Conservation (phyloP, 31 red algal species). For the Endocladia muricata region DNA sequence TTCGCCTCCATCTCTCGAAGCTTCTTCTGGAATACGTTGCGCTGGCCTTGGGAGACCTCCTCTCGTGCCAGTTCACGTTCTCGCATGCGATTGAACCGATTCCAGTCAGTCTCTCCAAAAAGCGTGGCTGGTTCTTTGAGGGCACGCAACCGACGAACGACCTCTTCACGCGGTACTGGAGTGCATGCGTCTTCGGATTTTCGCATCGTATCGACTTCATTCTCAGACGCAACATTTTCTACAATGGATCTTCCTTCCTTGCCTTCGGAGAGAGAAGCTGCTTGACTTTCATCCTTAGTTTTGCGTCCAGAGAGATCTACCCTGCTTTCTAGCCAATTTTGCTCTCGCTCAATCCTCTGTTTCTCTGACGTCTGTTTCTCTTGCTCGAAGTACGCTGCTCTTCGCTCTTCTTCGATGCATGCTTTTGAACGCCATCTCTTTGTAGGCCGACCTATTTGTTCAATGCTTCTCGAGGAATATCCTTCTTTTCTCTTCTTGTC, state of each 20-base stretch:
- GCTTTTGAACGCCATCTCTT: slow-evolving; percentile 26
- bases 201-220: neutral
- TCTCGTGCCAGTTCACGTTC: slow-evolving; percentile 28
- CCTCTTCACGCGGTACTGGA: slow-evolving; percentile 5
- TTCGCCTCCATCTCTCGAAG: slow-evolving; percentile 42
- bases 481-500: slow-evolving; percentile 18
- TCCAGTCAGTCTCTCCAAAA: slow-evolving; percentile 39
- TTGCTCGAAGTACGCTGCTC: slow-evolving; percentile 1
- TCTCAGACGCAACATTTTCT: neutral
- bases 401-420: slow-evolving; percentile 7
- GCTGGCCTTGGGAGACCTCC: slow-evolving; percentile 30
- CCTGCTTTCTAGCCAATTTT: neutral
- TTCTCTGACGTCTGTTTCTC: neutral
- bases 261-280: neutral
- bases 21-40: slow-evolving; percentile 44
- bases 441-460: neutral
- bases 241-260: neutral
- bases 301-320: neutral
- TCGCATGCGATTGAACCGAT: slow-evolving; percentile 25
- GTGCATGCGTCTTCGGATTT: neutral
- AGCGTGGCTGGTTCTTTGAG: slow-evolving; percentile 35
- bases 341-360: neutral
- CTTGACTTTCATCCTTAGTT: neutral
- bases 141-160: slow-evolving; percentile 25
- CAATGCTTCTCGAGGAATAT: neutral